Evolutionary conservation across 2,329 filamentous ascomycete species (phyloP).

Genomic region (Didymosphaeria variabile): DNA sequence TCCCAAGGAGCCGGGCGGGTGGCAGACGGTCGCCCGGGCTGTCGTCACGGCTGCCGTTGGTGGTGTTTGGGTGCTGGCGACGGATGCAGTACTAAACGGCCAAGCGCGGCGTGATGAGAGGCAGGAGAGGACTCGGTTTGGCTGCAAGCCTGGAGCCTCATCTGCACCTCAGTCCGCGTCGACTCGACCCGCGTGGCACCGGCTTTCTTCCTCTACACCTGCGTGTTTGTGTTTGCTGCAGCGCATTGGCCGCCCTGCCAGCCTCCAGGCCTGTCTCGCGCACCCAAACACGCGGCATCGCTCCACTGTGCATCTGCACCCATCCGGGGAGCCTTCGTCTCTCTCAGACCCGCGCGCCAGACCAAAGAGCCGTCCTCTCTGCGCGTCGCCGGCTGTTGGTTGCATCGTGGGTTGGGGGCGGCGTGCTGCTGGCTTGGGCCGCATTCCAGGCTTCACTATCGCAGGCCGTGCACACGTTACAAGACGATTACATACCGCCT

Average conservation of each 20-base stretch:
- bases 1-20: neutral
- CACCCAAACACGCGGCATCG: conserved; percentile 7
- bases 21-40: neutral
- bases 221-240: neutral
- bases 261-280: neutral
- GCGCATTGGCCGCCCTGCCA: conserved; percentile 1
- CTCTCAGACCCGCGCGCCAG: neutral
- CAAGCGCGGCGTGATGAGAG: neutral
- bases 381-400: conserved; percentile 5
- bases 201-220: neutral
- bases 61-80: neutral
- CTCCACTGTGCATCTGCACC: neutral
- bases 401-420: conserved; percentile 25
- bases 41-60: neutral
- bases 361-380: conserved; percentile 1
- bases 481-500: conserved; percentile 34
- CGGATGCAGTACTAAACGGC: neutral
- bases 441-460: conserved; percentile 32
- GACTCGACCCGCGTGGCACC: neutral
- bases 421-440: conserved; percentile 25
- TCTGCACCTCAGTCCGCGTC: neutral
- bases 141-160: neutral
- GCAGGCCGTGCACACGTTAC: conserved; percentile 39
- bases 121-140: neutral
- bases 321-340: conserved; percentile 1